phyloP scores from a whole-genome alignment of 306 rosid genomes.

The Vicia sativa region DNA sequence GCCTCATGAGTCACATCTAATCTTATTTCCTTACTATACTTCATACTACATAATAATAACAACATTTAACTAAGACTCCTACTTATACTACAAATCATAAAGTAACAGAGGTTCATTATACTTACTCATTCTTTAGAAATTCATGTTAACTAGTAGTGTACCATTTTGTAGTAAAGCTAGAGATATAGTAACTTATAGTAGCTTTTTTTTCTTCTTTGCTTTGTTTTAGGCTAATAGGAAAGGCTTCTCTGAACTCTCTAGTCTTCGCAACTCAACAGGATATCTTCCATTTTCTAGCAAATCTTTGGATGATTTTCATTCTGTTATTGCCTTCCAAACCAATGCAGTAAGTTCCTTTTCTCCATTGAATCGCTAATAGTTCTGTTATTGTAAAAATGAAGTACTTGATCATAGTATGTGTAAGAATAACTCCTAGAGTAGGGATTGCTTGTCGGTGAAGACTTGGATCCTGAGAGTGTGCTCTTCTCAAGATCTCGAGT shows the following conservation, averaged over 20 bases:
- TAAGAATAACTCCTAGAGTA: background rate
- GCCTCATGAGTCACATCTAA: slow-evolving; percentile 55
- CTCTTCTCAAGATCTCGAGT: too few species aligned
- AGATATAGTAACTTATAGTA: background rate
- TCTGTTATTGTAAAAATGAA: background rate
- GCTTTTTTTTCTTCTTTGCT: background rate
- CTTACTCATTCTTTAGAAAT: background rate
- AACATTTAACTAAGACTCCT: slow-evolving; percentile 3
- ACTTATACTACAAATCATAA: slow-evolving; percentile 4
- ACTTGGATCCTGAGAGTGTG: too few species aligned
- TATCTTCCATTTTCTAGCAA: slow-evolving; percentile 63
- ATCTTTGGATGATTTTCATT: slow-evolving; percentile 75
- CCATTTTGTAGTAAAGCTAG: background rate
- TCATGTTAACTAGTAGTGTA: background rate
- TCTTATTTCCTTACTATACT: slow-evolving; percentile 40
- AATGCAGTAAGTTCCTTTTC: slow-evolving; percentile 69
- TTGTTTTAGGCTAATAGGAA: slow-evolving; percentile 63
- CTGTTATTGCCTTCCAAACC: slow-evolving; percentile 77
- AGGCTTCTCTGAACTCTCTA: slow-evolving; percentile 82
- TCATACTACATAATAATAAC: slow-evolving; percentile 17
- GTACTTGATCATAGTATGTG: background rate
- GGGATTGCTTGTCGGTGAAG: too few species aligned
- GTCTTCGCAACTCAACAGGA: slow-evolving; percentile 71
- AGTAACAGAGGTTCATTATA: slow-evolving; percentile 65
- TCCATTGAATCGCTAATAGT: background rate